A percentile compares a stretch with the other conserved stretches of the same genome.
Evolutionary conservation across 495 filamentous ascomycete species (phyloP).

Genomic region (Extremus antarcticus): DNA sequence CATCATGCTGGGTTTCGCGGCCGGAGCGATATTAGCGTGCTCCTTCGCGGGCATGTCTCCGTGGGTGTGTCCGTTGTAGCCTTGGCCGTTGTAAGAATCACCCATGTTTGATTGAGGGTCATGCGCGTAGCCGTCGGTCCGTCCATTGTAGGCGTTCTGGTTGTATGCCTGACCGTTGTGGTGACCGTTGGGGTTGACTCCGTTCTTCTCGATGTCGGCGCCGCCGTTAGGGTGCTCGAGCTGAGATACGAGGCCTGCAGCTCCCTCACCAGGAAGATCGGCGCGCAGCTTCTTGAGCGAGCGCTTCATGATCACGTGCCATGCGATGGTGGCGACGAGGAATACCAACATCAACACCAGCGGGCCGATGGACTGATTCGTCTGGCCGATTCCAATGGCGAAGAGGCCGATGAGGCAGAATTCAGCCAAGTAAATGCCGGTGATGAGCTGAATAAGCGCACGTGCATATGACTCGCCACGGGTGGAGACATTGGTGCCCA

Average conservation of each 20-base stretch:
- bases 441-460: slow-evolving; percentile 81
- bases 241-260: slow-evolving; percentile 31
- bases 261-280: slow-evolving; percentile 59
- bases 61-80: neutral
- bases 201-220: slow-evolving; percentile 16
- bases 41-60: neutral
- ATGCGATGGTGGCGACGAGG: slow-evolving; percentile 68
- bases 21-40: slow-evolving; percentile 4
- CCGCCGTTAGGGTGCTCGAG: slow-evolving; percentile 19
- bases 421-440: slow-evolving; percentile 73
- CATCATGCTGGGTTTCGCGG: slow-evolving; percentile 5
- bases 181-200: neutral
- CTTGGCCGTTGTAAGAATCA: neutral
- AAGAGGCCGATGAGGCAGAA: slow-evolving; percentile 86
- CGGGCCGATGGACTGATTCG: slow-evolving; percentile 54
- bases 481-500: slow-evolving; percentile 72
- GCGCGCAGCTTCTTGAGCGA: slow-evolving; percentile 67
- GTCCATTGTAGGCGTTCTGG: neutral
- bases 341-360: slow-evolving; percentile 72
- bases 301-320: slow-evolving; percentile 66
- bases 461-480: slow-evolving; percentile 76
- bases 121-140: neutral
- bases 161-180: slow-evolving; percentile 26
- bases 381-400: slow-evolving; percentile 42
- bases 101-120: too few species aligned